phyloP scores from a whole-genome alignment of 202 grass and related monocot species.

The Bolboschoenoplectus hybrid region DNA sequence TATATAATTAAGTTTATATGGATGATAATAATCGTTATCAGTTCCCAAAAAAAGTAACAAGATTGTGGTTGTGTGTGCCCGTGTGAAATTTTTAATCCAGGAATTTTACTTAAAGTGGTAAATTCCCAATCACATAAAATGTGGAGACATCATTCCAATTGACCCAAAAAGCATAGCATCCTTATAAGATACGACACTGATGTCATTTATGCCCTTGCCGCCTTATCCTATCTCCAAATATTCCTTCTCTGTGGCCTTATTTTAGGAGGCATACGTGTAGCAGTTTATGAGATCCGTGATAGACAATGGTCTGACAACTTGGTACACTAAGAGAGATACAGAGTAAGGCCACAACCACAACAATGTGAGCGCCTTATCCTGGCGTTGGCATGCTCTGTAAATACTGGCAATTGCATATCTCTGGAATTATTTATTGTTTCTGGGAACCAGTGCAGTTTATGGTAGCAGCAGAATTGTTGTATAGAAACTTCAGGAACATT shows the following conservation, averaged over 20 bases:
- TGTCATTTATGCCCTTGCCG: slow-evolving; percentile 32
- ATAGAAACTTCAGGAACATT: no score
- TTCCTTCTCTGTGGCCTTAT: not conserved
- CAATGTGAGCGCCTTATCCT: slow-evolving; percentile 31
- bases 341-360: not conserved
- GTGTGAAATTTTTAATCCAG: not conserved
- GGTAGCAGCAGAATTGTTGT: no score
- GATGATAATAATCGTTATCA: no score
- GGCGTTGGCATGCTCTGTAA: not conserved
- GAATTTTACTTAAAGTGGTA: slow-evolving; percentile 17
- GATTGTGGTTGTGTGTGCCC: not conserved
- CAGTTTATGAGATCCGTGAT: not conserved
- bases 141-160: slow-evolving; percentile 6
- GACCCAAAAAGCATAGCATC: slow-evolving; percentile 12
- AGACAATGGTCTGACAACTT: not conserved
- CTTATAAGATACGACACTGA: slow-evolving; percentile 39
- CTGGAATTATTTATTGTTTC: not conserved
- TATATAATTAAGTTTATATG: no score
- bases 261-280: not conserved
- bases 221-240: slow-evolving; percentile 1
- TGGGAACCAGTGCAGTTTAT: not conserved
- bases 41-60: not conserved
- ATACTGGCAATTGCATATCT: not conserved
- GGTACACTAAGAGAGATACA: not conserved
- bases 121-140: slow-evolving; percentile 26